phyloP scores from a whole-genome alignment of 2,329 filamentous ascomycete genomes.

The Fusarium pilosicola region DNA sequence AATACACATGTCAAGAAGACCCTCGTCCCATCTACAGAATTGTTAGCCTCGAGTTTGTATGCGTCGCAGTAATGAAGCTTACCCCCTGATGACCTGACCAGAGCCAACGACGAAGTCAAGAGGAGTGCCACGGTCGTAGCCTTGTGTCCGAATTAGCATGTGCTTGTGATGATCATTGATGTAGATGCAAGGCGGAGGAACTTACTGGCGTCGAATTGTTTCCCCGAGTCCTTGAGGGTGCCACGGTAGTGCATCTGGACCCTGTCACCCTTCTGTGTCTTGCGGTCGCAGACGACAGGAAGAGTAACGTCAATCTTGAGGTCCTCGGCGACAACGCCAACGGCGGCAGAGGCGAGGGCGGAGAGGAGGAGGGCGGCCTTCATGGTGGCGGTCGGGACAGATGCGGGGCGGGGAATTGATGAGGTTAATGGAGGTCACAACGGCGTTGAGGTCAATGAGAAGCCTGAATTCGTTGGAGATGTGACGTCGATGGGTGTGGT shows the following conservation, averaged over 20 bases:
- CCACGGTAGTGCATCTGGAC: conserved; percentile 91
- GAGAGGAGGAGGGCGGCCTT: conserved; percentile 60
- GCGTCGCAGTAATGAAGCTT: conserved; percentile 43
- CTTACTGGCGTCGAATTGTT: conserved; percentile 82
- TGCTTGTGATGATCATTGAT: background rate
- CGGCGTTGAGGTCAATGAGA: conserved; percentile 8
- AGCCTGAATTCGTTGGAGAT: conserved; percentile 23
- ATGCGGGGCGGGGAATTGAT: conserved; percentile 18
- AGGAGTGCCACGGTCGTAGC: conserved; percentile 79
- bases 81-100: conserved; percentile 91
- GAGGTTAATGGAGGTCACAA: conserved; percentile 8
- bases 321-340: conserved; percentile 63
- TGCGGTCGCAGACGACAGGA: conserved; percentile 81
- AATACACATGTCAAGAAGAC: conserved; percentile 92
- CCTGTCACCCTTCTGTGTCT: conserved; percentile 78
- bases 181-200: conserved; percentile 31
- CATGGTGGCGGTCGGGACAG: conserved; percentile 53
- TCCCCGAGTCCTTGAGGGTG: conserved; percentile 77
- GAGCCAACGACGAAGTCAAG: conserved; percentile 82
- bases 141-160: conserved; percentile 46
- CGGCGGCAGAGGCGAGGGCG: conserved; percentile 61
- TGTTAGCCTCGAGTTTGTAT: conserved; percentile 32
- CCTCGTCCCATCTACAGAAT: conserved; percentile 80
- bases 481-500: conserved; percentile 41
- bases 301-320: conserved; percentile 83